phyloP scores from a whole-genome alignment of 441 rosid genomes.

The Syzygium syzygioides region DNA sequence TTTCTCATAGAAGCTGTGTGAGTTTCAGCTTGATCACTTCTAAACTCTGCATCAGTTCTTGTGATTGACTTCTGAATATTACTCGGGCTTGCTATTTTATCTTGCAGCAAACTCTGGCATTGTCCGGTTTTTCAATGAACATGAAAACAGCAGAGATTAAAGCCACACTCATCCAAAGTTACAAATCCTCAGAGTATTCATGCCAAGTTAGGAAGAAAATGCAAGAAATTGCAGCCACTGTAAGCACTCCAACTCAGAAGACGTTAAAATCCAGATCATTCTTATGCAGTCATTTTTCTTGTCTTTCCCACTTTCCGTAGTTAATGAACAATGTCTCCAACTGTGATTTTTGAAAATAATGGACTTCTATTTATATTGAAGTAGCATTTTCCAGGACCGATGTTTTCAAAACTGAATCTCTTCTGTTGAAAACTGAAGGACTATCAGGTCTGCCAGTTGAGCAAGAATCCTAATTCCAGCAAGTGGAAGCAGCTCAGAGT shows the following conservation, averaged over 20 bases:
- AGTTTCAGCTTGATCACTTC: neutral
- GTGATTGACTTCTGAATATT: neutral
- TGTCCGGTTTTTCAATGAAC: neutral
- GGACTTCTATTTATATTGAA: neutral
- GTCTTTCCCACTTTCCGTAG: neutral
- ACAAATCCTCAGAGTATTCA: neutral
- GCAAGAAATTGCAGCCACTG: neutral
- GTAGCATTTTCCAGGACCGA: neutral
- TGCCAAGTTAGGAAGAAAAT: neutral
- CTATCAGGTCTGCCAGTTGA: neutral
- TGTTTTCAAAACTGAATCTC: neutral
- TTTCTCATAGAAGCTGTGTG: neutral
- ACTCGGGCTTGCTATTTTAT: neutral
- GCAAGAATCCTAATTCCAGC: neutral
- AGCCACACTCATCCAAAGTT: neutral
- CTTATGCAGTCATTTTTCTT: neutral
- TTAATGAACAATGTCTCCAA: neutral
- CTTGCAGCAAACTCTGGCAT: neutral
- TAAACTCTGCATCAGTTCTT: neutral
- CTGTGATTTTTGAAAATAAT: neutral
- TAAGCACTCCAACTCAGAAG: neutral
- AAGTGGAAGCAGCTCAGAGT: constrained; percentile 14
- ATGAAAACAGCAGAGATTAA: neutral
- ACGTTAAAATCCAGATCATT: neutral
- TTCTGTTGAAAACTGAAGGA: neutral